Base-by-base conservation (phyloP, 768 basidiomycete genomes). In the Paxillus ammoniavirescens region DNA sequence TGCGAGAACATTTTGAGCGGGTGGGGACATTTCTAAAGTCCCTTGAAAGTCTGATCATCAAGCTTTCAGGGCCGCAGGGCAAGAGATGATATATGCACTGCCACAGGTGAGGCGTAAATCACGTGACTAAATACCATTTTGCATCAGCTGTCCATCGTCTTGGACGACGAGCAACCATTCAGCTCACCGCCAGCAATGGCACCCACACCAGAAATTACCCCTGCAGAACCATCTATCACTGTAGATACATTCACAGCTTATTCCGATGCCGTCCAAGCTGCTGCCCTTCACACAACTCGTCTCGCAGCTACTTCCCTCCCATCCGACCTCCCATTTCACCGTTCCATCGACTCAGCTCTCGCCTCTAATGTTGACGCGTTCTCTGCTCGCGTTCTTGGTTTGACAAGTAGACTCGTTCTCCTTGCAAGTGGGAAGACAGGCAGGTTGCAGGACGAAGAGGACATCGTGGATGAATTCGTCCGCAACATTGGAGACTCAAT, bases 391-490 rank as follows among this genome's bases (percentile, higher is more conserved):
- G 77, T 95, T 2, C 77, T 97, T 18, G 68, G 74, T 8, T 62
- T 93, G 18, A 81, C 87, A 2, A 87, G 89, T 65, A 76, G 74
- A 50, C 74, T 94, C 15, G 65, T 97, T 41, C 62, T 67, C 23
- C 69, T 87, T 3, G 77, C 78, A 9, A 70, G 77, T 13, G 77
- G 78, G 60, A 52, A 65, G 8, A 49, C 55, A 38, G 45, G 62
- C 64, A 57, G 59, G 30, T 78, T 89, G 48, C 75, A 79, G 51
- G 81, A 75, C 51, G 81, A 89, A 63, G 93, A 97, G 61, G 89
- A 94, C 71, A 80, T 95, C 3, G 71, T 91, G 31, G 95, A 97
- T 66, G 83, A 82, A 58, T 96, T 93, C 67, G 81, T 89, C 59
- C 75, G 82, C 15, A 69, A 82, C 18, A 78, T 96, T 2, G 87